Conservation (phyloP, 2,329 filamentous ascomycete genomes). For the Colletotrichum endophyticum region DNA sequence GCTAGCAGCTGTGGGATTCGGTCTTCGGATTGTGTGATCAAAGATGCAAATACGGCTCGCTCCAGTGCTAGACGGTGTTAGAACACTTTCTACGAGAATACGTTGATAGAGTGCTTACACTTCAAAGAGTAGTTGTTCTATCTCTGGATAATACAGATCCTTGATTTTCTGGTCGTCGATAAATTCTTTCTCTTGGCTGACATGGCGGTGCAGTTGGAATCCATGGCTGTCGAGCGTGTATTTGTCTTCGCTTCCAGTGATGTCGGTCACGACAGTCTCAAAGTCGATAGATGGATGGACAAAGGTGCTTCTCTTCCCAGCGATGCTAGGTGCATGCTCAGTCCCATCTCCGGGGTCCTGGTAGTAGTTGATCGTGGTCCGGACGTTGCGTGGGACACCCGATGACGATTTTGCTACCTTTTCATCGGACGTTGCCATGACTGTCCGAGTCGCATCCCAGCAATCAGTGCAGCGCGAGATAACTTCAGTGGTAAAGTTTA, state of each 20-base stretch:
- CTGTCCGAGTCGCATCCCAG: background rate
- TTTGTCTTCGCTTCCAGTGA: slow-evolving; percentile 42
- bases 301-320: slow-evolving; percentile 7
- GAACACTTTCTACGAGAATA: background rate
- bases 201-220: slow-evolving; percentile 40
- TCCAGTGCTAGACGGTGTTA: slow-evolving; percentile 49
- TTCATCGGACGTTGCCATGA: background rate
- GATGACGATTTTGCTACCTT: background rate
- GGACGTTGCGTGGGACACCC: slow-evolving; percentile 34
- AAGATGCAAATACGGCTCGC: slow-evolving; percentile 63
- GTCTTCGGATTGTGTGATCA: slow-evolving; percentile 61
- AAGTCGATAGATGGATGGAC: background rate
- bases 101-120: slow-evolving; percentile 20
- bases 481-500: background rate
- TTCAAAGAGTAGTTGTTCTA: slow-evolving; percentile 55
- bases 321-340: slow-evolving; percentile 8
- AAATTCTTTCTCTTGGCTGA: slow-evolving; percentile 36
- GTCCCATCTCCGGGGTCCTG: slow-evolving; percentile 3
- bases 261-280: slow-evolving; percentile 37
- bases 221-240: slow-evolving; percentile 47
- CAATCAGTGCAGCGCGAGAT: background rate
- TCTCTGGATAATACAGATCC: slow-evolving; percentile 73
- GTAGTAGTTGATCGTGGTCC: slow-evolving; percentile 31
- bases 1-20: background rate
- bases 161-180: slow-evolving; percentile 64